These are phyloP conservation scores for Neohortaea acidophila DNA, from an alignment of 495 filamentous ascomycete genomes.

Conservation along the genomic window DNA sequence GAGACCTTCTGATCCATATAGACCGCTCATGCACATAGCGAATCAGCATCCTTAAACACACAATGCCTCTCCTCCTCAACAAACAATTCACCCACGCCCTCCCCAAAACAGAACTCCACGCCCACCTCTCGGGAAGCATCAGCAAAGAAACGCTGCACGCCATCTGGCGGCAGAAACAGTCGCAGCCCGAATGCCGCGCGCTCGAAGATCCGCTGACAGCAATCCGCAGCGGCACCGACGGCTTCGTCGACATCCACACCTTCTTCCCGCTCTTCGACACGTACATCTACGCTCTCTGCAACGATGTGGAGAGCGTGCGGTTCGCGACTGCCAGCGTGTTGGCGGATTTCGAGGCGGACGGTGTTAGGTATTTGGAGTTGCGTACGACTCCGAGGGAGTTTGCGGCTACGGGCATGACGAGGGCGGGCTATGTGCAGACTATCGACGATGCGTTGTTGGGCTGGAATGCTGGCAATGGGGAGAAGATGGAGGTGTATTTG, in stretches of 20 bases:
- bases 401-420: constrained; percentile 34
- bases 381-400: constrained; percentile 62
- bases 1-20: too few relatives aligned
- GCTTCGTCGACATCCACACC: constrained; percentile 31
- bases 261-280: constrained; percentile 69
- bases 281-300: constrained; percentile 62
- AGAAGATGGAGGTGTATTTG: too few relatives aligned
- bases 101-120: constrained; percentile 48
- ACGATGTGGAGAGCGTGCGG: constrained; percentile 39
- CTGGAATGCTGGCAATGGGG: too few relatives aligned
- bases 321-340: constrained; percentile 54
- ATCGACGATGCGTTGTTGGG: constrained; percentile 27
- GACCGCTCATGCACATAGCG: too few relatives aligned
- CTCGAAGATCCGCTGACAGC: constrained; percentile 53
- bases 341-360: constrained; percentile 52
- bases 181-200: constrained; percentile 28
- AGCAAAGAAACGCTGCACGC: constrained; percentile 59
- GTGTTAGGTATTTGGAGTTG: constrained; percentile 66
- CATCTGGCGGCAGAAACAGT: constrained; percentile 48
- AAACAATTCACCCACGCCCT: constrained; percentile 16
- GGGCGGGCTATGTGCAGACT: constrained; percentile 47
- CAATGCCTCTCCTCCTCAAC: too few relatives aligned
- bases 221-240: constrained; percentile 53
- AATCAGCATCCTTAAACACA: too few relatives aligned
- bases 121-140: constrained; percentile 72